Conservation (phyloP, 2,329 filamentous ascomycete species). For the Curvularia verruculosa region DNA sequence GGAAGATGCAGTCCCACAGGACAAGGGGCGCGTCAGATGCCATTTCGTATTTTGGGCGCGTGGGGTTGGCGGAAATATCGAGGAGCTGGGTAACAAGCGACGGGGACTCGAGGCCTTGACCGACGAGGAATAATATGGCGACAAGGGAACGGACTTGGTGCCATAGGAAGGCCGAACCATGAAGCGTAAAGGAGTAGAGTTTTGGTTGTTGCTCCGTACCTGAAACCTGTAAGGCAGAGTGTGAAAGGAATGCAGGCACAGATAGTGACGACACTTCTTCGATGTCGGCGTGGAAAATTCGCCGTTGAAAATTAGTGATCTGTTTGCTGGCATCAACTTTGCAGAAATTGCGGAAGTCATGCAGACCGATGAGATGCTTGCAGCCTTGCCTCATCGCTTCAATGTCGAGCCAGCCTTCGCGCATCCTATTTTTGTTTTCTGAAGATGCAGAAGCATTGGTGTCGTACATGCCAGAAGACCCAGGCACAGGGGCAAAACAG, state of each 20-base stretch:
- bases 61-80: conserved; percentile 71
- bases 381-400: conserved; percentile 84
- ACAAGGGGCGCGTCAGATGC: conserved; percentile 89
- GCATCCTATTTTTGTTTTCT: conserved; percentile 20
- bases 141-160: conserved; percentile 97
- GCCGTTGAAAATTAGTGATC: conserved; percentile 79
- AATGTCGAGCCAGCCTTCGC: conserved; percentile 80
- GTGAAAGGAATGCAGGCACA: conserved; percentile 36
- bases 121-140: conserved; percentile 88
- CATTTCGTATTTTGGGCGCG: conserved; percentile 87
- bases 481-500: conserved; percentile 73
- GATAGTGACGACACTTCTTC: conserved; percentile 53
- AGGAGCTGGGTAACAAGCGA: conserved; percentile 75
- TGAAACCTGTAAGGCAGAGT: conserved; percentile 30
- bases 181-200: conserved; percentile 85
- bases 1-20: conserved; percentile 95
- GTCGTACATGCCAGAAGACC: conserved; percentile 57
- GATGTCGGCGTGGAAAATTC: conserved; percentile 81
- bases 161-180: conserved; percentile 94
- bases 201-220: conserved; percentile 53
- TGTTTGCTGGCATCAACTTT: conserved; percentile 91
- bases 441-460: conserved; percentile 9
- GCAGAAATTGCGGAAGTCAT: conserved; percentile 98
- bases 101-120: conserved; percentile 82
- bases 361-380: conserved; percentile 76